phyloP scores from a whole-genome alignment of 2,329 filamentous ascomycete species.

The Ophiostoma angusticollis region DNA sequence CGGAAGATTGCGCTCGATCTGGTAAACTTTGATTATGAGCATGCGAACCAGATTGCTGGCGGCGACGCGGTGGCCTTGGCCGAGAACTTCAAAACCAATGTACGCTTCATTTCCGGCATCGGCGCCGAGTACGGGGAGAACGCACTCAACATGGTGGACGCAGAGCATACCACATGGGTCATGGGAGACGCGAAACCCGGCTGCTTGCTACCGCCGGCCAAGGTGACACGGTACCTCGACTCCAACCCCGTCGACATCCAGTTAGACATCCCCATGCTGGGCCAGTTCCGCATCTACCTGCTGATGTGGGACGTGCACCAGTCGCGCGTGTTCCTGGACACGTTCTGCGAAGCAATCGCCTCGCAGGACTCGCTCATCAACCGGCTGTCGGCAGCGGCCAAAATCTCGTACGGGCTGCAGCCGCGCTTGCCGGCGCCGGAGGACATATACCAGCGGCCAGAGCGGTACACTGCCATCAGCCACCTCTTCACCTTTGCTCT shows the following conservation, averaged over 20 bases:
- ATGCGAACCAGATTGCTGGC: slow-evolving; percentile 31
- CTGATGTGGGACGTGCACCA: slow-evolving; percentile 50
- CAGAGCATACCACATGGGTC: slow-evolving; percentile 22
- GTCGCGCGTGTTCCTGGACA: slow-evolving; percentile 41
- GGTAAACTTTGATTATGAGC: slow-evolving; percentile 42
- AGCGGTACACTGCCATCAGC: slow-evolving; percentile 56
- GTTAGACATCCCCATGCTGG: slow-evolving; percentile 63
- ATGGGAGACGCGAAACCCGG: slow-evolving; percentile 34
- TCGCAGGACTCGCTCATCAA: slow-evolving; percentile 41
- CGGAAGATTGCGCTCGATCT: slow-evolving; percentile 47
- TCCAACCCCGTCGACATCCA: slow-evolving; percentile 68
- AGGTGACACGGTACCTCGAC: slow-evolving; percentile 62
- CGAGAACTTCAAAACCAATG: slow-evolving; percentile 52
- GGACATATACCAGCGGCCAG: slow-evolving; percentile 53
- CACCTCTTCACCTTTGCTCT: slow-evolving; percentile 56
- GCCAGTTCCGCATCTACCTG: slow-evolving; percentile 66
- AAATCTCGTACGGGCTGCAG: slow-evolving; percentile 47
- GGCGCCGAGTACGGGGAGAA: slow-evolving; percentile 46
- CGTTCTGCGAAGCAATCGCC: slow-evolving; percentile 43
- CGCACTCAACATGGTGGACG: slow-evolving; percentile 31
- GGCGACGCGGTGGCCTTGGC: slow-evolving; percentile 47
- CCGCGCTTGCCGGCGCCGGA: slow-evolving; percentile 43
- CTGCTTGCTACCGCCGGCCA: slow-evolving; percentile 50
- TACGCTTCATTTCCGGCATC: slow-evolving; percentile 54
- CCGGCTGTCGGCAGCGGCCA: slow-evolving; percentile 45